Conservation (phyloP, 2,329 filamentous ascomycete species). For the Aspergillus fructus region DNA sequence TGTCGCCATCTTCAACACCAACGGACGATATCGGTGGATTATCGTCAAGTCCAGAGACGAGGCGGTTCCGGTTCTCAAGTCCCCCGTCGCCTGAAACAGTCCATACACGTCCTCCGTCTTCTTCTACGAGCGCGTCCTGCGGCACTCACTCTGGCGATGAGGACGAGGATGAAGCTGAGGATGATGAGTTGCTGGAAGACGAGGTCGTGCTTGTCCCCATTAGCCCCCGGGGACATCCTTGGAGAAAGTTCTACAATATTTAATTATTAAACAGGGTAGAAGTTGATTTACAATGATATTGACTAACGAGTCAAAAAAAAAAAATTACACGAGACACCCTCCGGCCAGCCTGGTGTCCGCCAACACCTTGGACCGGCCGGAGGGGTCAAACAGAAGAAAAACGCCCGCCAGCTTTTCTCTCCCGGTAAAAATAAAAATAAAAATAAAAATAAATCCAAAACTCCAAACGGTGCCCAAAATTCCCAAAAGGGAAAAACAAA, state of each 20-base stretch:
- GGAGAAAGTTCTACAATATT: neutral
- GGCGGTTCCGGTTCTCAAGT: neutral
- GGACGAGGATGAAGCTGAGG: neutral
- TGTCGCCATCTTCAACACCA: neutral
- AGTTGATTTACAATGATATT: neutral
- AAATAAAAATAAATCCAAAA: too few relatives aligned
- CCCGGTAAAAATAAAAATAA: too few relatives aligned
- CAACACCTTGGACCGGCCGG: neutral
- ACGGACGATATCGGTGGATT: neutral
- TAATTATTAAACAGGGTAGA: neutral
- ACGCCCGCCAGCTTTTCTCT: neutral
- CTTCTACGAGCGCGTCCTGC: neutral
- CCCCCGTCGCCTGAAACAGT: neutral
- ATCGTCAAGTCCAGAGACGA: neutral
- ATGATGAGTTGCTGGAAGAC: neutral
- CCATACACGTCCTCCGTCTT: neutral
- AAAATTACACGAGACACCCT: neutral
- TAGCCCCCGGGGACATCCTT: neutral
- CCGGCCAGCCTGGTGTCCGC: neutral
- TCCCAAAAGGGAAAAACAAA: neutral
- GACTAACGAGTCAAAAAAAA: neutral
- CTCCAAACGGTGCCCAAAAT: too few relatives aligned
- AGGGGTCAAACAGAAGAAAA: neutral
- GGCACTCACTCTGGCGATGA: neutral
- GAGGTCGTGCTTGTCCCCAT: constrained; percentile 8